Percentiles rank a stretch among this genome's conserved stretches.
phyloP scores from a whole-genome alignment of 768 basidiomycete species.

The Rhodocollybia butyracea region DNA sequence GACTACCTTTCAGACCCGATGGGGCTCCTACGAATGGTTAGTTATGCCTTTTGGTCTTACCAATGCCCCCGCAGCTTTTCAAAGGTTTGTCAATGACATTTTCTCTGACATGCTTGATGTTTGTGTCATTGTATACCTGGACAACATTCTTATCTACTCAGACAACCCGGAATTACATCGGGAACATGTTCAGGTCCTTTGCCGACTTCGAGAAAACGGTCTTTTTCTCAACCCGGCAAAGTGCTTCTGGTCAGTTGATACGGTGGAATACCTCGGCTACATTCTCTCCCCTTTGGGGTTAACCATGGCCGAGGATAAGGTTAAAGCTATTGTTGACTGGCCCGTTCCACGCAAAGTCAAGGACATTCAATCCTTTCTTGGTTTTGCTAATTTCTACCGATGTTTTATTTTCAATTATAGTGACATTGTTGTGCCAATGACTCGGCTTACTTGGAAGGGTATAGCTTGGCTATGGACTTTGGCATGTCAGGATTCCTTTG shows the following conservation, averaged over 20 bases:
- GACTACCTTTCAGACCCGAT: constrained; percentile 32
- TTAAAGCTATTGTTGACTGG: constrained; percentile 35
- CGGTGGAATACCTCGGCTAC: constrained; percentile 29
- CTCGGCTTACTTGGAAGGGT: constrained; percentile 21
- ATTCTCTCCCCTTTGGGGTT: constrained; percentile 25
- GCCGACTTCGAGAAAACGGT: constrained; percentile 18
- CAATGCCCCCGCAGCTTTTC: constrained; percentile 31
- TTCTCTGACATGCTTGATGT: constrained; percentile 26
- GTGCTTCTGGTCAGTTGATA: constrained; percentile 23
- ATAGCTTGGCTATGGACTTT: too few relatives aligned
- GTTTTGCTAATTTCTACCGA: constrained; percentile 30
- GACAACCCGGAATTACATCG: constrained; percentile 19
- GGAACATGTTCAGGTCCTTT: constrained; percentile 15
- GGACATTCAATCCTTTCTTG: constrained; percentile 28
- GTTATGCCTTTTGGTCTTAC: constrained; percentile 37
- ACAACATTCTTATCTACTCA: constrained; percentile 40
- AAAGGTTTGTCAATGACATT: constrained; percentile 42
- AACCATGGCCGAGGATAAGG: constrained; percentile 35
- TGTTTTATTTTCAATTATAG: constrained; percentile 32
- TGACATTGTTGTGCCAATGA: constrained; percentile 25
- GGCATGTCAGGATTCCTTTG: constrained; percentile 3
- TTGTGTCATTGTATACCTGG: constrained; percentile 35
- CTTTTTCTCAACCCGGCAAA: constrained; percentile 34
- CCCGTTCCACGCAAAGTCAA: constrained; percentile 25
- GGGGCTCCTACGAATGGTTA: constrained; percentile 33